phyloP scores from a whole-genome alignment of 306 rosid species.

The Canavalia ensiformis region DNA sequence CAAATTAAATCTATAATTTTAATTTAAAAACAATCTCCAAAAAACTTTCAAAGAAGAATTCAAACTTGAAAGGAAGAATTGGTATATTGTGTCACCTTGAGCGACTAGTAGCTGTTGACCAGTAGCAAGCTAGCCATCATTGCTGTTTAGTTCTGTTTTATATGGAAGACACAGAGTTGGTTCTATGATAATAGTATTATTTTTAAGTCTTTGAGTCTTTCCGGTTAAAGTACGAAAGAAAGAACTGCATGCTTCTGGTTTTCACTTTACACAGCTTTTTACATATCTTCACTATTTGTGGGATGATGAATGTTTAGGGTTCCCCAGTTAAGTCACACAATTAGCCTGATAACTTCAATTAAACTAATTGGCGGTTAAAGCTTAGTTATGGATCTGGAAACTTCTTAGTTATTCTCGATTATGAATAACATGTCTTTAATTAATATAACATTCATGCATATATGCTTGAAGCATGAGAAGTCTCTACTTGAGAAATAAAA shows the following conservation, averaged over 20 bases:
- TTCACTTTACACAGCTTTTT: constrained; percentile 16
- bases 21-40: too few species aligned
- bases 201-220: neutral
- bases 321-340: neutral
- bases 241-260: neutral
- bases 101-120: neutral
- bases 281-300: neutral
- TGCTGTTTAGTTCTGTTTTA: neutral
- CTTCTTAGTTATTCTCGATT: too few species aligned
- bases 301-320: neutral
- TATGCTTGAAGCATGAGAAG: too few species aligned
- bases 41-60: neutral
- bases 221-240: neutral
- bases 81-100: neutral
- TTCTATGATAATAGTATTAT: neutral
- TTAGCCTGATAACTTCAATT: neutral
- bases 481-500: too few species aligned
- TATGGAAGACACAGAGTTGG: too few species aligned
- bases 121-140: neutral
- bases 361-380: neutral
- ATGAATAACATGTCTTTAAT: too few species aligned
- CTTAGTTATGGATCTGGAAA: neutral
- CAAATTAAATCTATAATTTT: too few species aligned
- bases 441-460: too few species aligned
- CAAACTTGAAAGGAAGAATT: neutral